Percentiles rank a stretch among this genome's conserved stretches.
Conservation (phyloP, 1,284 basidiomycete species). For the Athelia psychrophila region DNA sequence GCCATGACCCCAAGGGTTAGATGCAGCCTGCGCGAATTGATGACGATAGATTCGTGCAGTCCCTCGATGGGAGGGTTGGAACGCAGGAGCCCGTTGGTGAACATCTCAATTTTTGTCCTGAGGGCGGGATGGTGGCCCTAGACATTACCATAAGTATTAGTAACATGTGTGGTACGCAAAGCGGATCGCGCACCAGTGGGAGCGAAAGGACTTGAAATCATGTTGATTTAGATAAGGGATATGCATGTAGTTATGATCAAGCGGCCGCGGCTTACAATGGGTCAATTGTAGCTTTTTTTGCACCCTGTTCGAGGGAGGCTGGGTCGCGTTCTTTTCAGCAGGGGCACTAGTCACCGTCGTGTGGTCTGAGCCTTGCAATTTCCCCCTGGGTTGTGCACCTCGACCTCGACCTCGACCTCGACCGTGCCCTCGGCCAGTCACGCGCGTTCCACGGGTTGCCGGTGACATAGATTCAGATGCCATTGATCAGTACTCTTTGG, state of each 20-base stretch:
- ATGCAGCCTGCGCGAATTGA: constrained; percentile 62
- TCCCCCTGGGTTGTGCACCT: too few species aligned
- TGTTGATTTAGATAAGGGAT: background rate
- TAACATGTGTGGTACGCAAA: background rate
- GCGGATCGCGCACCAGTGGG: constrained; percentile 33
- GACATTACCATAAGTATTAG: background rate
- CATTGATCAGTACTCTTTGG: too few species aligned
- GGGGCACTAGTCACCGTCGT: too few species aligned
- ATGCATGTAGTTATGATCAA: background rate
- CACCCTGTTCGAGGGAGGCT: too few species aligned
- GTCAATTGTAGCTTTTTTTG: constrained; percentile 10
- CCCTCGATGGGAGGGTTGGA: constrained; percentile 42
- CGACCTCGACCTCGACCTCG: too few species aligned
- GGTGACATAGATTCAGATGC: too few species aligned
- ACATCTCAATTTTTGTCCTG: constrained; percentile 35
- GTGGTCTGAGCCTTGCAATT: too few species aligned
- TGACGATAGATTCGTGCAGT: constrained; percentile 54
- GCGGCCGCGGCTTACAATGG: constrained; percentile 21
- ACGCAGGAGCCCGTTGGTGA: constrained; percentile 42
- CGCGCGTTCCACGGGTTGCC: too few species aligned
- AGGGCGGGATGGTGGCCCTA: constrained; percentile 53
- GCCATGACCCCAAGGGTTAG: constrained; percentile 72
- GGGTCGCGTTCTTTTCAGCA: too few species aligned
- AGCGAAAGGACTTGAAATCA: constrained; percentile 37
- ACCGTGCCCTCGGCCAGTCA: too few species aligned